Conservation (phyloP, 2,329 filamentous ascomycete genomes). For the Aspergillus unguis region DNA sequence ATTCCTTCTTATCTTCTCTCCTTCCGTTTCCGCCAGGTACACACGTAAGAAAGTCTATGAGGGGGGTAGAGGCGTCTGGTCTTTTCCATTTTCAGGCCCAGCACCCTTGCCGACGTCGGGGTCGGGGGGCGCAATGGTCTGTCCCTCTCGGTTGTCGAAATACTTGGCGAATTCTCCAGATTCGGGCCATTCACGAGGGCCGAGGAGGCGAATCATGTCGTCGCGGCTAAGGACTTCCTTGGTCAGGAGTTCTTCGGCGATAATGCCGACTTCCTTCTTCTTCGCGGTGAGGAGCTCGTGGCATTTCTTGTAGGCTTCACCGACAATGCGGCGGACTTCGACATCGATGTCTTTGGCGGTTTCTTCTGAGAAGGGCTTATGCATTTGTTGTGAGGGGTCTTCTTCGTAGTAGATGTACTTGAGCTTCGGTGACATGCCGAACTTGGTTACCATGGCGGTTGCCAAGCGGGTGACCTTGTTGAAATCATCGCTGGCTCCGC, state of each 20-base stretch:
- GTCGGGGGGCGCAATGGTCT: conserved; percentile 54
- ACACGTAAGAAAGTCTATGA: conserved; percentile 11
- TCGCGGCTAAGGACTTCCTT: conserved; percentile 92
- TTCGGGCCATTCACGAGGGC: conserved; percentile 79
- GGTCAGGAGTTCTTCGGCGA: conserved; percentile 86
- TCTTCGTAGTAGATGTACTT: conserved; percentile 88
- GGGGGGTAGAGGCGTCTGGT: conserved; percentile 31
- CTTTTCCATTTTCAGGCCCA: conserved; percentile 37
- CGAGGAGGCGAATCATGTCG: conserved; percentile 85
- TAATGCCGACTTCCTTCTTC: conserved; percentile 81
- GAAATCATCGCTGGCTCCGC: conserved; percentile 93
- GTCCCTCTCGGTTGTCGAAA: conserved; percentile 59
- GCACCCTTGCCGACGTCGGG: conserved; percentile 43
- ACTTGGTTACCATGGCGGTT: conserved; percentile 97
- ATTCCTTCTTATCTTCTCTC: too few relatives aligned
- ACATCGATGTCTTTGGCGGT: conserved; percentile 88
- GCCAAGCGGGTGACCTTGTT: conserved; percentile 97
- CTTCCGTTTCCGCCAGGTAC: too few relatives aligned
- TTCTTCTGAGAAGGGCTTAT: conserved; percentile 94
- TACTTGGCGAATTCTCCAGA: conserved; percentile 90
- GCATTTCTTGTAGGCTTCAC: conserved; percentile 90
- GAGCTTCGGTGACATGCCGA: conserved; percentile 95
- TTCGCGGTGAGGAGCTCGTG: conserved; percentile 76
- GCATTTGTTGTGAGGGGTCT: conserved; percentile 68
- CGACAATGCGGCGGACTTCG: conserved; percentile 88